These are phyloP conservation scores for Gossypium sturtianum DNA, from an alignment of 345 rosid genomes.

Conservation along the genomic window DNA sequence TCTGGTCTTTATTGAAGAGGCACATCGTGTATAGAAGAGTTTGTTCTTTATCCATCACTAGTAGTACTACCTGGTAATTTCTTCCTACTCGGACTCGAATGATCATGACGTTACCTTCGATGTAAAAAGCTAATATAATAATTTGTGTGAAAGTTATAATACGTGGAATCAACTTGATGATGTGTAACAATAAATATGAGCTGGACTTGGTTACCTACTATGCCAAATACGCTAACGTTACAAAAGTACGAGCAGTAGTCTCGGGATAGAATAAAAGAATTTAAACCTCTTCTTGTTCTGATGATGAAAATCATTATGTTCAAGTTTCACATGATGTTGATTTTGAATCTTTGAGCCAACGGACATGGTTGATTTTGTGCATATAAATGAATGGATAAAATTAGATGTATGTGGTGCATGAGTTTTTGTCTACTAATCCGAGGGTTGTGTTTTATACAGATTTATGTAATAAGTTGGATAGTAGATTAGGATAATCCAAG, in stretches of 20 bases:
- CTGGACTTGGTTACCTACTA: neutral
- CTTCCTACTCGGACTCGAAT: neutral
- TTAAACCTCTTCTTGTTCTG: neutral
- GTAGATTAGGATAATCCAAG: neutral
- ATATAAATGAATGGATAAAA: too few relatives aligned
- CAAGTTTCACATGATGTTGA: neutral
- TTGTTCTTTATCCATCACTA: conserved; percentile 3
- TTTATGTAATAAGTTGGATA: neutral
- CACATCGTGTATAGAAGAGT: conserved; percentile 5
- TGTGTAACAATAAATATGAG: neutral
- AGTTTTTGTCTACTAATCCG: too few relatives aligned
- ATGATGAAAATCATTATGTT: neutral
- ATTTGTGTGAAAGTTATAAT: conserved; percentile 7
- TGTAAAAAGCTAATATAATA: conserved; percentile 7
- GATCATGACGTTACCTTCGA: neutral
- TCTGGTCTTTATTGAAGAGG: conserved; percentile 12
- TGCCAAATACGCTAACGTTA: neutral
- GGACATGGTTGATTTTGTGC: neutral
- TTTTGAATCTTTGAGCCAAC: neutral
- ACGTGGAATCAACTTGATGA: conserved; percentile 10
- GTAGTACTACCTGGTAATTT: neutral
- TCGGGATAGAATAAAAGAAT: neutral
- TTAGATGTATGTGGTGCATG: too few relatives aligned
- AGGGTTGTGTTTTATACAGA: neutral
- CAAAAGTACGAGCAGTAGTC: neutral